Base-by-base conservation (phyloP, 2,329 filamentous ascomycete genomes). In the Davidsoniella eucalypti region DNA sequence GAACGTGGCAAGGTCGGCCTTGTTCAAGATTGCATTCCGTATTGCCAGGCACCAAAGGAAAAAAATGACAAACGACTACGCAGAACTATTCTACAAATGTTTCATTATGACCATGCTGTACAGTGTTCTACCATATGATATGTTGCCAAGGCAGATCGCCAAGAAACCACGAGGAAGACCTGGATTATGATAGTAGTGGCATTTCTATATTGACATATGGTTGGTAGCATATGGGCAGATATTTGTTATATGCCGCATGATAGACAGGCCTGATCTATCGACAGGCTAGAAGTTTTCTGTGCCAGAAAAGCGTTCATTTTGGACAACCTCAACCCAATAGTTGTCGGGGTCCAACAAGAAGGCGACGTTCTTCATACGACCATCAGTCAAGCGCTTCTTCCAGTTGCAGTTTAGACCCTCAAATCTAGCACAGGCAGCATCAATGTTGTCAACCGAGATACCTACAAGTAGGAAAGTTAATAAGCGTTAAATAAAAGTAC, bases 371-470 rank as follows among this genome's bases (percentile, higher is more conserved):
- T 85, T 90, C 88, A 95, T 94, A 43, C 76, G 71, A 2, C 90
- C 90, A 55, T 96, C 90, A 2, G 86, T 94, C 54, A 96, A 72
- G 56, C 85, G 75, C 79, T 96, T 96, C 78, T 94, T 94, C 86
- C 87, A 98, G 65, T 75, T 80, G 50, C 90, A 83, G 5, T 82
- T 76, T 61, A 85, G 69, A 50, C 79, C 76, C 63, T 96, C 92
- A 58, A 96, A 88, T 12, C 88, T 77, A 61, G 80, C 68, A 66
- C 90, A 95, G 8, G 92, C 88, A 6, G 83, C 82, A 49, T 92
- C 80, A n/a, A 96, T 62, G 61, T 94, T 79, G 61, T 96, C 90
- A 10, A 95, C 88, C 1, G 82, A 73, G 49, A 96, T 69, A 61
- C 79, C 80, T 84, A 47, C n/a, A 23, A 12, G 5, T 17, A 33